Base-by-base conservation (phyloP, 2,329 filamentous ascomycete genomes). In the Zymoseptoria passerinii region DNA sequence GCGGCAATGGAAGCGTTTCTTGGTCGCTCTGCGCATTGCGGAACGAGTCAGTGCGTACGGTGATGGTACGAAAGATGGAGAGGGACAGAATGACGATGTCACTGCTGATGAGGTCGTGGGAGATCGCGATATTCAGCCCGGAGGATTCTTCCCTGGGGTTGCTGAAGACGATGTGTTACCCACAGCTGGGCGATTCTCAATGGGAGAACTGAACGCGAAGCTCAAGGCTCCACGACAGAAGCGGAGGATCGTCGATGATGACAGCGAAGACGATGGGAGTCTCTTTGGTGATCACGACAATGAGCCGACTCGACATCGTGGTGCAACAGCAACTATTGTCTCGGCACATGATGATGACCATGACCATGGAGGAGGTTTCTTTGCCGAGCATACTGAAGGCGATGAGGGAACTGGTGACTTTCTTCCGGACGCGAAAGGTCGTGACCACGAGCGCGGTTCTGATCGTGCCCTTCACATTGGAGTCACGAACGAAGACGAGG, bases 31-130 rank as follows among this genome's bases (percentile, higher is more conserved):
- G 60, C 79, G 82, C 50, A 89, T 96, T 49, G 80, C 85, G 28
- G 84, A 92, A 70, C 80, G 87, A 59, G 84, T 95, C 40, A 87
- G 85, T 71, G 81, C 74, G 28, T 83, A 83, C 67, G 60, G 67
- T 13, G 56, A 65, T 53, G 20, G 49, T 9, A 40, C 54, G 0
- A 53, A 57, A 2, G 64, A 62, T 10, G 58, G 57, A 18, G 58
- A 61, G 16, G 56, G 55, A 4, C 48, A 48, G 44, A 28, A 58
- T 8, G 53, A 55, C 49, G 55, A 20, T 18, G 23, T 53, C 3
- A 55, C 53, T 1, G n/a, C 44, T 35, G 52, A 20, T 16, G 49
- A 54, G 53, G 51, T 4, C 29, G 48, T 35, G 48, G 29, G 57
- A 16, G 60, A 60, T 20, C 44, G 23, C 20, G 56, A 55, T 16